Evolutionary conservation across 257 asterid genomes (phyloP).

Genomic region (Solanum sitiens): DNA sequence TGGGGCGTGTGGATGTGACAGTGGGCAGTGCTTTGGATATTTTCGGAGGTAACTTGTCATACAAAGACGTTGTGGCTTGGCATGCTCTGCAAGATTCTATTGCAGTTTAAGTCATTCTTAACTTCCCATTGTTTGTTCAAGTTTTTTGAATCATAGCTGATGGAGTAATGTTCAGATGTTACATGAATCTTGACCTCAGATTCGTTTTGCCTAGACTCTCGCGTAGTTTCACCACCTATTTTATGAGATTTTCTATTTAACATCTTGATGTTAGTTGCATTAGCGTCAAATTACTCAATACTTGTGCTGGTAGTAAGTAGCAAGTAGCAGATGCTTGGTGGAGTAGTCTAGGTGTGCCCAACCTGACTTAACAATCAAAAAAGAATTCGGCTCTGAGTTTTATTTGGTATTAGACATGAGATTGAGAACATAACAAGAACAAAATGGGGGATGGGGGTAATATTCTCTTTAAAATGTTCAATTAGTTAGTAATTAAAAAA

Average conservation of each 20-base stretch:
- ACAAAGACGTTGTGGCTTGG: slow-evolving; percentile 86
- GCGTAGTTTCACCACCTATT: neutral
- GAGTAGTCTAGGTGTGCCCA: neutral
- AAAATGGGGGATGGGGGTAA: neutral
- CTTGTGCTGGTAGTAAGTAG: neutral
- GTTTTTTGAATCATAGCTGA: neutral
- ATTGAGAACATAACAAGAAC: neutral
- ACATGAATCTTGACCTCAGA: neutral
- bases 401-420: neutral
- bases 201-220: neutral
- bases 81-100: slow-evolving; percentile 54
- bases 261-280: neutral
- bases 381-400: neutral
- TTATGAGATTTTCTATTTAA: neutral
- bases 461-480: neutral
- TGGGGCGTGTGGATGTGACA: slow-evolving; percentile 79
- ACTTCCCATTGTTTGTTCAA: neutral
- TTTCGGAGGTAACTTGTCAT: slow-evolving; percentile 80
- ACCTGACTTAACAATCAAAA: neutral
- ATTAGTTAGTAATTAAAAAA: neutral
- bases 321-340: neutral
- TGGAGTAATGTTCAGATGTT: neutral
- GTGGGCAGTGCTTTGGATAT: slow-evolving; percentile 95
- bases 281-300: neutral
- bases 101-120: slow-evolving; percentile 16